A percentile compares a stretch with the other conserved stretches of the same genome.
Evolutionary conservation across 2,329 filamentous ascomycete species (phyloP).

Genomic region (Exserohilum turcica): DNA sequence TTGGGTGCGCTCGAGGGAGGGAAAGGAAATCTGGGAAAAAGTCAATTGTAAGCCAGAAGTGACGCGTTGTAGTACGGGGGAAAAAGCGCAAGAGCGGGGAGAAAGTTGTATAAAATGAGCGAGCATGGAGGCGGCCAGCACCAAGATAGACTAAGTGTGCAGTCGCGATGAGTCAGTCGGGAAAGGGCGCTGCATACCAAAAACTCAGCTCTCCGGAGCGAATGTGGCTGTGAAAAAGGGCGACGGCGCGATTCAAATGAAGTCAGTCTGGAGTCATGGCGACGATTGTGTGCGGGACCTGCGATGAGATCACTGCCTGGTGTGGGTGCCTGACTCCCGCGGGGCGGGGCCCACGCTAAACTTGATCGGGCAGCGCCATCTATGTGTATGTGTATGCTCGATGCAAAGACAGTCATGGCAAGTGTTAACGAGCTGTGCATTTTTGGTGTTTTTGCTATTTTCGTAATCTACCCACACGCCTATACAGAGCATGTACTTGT

Average conservation of each 20-base stretch:
- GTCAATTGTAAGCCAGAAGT: conserved; percentile 20
- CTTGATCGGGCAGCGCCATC: neutral
- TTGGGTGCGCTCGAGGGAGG: neutral
- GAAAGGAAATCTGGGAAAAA: conserved; percentile 15
- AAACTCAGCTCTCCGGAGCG: neutral
- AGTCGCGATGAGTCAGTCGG: conserved; percentile 17
- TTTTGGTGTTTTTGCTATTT: too few relatives aligned
- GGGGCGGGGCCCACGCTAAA: conserved; percentile 9
- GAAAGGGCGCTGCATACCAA: conserved; percentile 23
- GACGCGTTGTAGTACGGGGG: conserved; percentile 7
- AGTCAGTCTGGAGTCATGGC: conserved; percentile 13
- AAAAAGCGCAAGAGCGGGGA: conserved; percentile 20
- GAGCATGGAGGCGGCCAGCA: conserved; percentile 27
- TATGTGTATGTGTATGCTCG: too few relatives aligned
- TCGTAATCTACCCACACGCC: too few relatives aligned
- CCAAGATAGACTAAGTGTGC: conserved; percentile 2
- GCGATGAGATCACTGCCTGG: conserved; percentile 20
- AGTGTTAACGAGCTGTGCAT: too few relatives aligned
- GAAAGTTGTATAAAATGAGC: conserved; percentile 17
- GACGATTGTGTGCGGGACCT: neutral
- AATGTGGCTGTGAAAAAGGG: conserved; percentile 15
- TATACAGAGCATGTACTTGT: too few relatives aligned
- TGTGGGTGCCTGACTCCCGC: conserved; percentile 12
- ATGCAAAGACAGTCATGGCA: neutral
- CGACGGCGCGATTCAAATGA: conserved; percentile 11